Conservation (phyloP, 2,329 filamentous ascomycete species). For the Pseudogymnoascus sp. region DNA sequence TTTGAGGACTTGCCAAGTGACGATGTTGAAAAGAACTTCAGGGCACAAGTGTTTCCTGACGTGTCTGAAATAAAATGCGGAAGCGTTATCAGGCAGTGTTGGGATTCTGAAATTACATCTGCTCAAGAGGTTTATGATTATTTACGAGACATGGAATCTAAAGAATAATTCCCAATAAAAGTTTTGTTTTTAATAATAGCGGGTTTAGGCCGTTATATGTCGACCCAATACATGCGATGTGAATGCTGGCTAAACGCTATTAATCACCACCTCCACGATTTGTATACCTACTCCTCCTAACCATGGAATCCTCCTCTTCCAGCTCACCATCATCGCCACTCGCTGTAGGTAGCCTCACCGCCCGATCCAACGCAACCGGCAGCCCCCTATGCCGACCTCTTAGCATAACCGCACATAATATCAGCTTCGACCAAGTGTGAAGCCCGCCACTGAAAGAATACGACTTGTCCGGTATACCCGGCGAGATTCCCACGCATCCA, state of each 20-base stretch:
- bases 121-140: conserved; percentile 5
- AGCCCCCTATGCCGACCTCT: conserved; percentile 45
- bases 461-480: conserved; percentile 68
- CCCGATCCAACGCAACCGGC: conserved; percentile 47
- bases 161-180: neutral
- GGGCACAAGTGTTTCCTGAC: conserved; percentile 25
- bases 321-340: neutral
- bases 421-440: conserved; percentile 52
- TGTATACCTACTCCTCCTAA: neutral
- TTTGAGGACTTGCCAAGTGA: conserved; percentile 26
- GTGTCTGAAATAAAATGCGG: conserved; percentile 24
- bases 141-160: neutral
- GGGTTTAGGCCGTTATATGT: neutral
- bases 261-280: neutral
- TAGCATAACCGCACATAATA: conserved; percentile 48
- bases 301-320: neutral
- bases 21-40: conserved; percentile 25
- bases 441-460: conserved; percentile 76
- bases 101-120: conserved; percentile 18
- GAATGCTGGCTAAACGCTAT: neutral
- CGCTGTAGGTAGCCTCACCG: conserved; percentile 35
- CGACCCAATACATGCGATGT: neutral
- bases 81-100: conserved; percentile 26
- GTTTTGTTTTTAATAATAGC: neutral
- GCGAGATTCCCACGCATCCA: conserved; percentile 79